These are phyloP conservation scores for Podosphaera aphanis DNA, from an alignment of 2,329 filamentous ascomycete species.

Conservation along the genomic window DNA sequence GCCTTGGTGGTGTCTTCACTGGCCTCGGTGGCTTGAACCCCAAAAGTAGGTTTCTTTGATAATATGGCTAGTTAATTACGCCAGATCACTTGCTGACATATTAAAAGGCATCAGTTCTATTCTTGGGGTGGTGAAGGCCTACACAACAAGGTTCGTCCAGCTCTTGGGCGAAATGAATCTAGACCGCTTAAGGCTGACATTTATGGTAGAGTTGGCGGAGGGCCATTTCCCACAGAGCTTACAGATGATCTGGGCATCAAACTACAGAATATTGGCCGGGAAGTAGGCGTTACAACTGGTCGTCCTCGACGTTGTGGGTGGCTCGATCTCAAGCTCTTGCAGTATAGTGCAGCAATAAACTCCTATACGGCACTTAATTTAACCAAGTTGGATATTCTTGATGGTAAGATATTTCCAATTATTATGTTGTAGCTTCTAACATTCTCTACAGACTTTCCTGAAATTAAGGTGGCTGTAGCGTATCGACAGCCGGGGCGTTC, in stretches of 20 bases:
- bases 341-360: slow-evolving; percentile 13
- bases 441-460: slow-evolving; percentile 28
- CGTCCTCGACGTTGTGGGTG: slow-evolving; percentile 35
- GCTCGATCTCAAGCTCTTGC: slow-evolving; percentile 28
- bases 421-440: background rate
- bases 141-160: slow-evolving; percentile 14
- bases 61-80: no score
- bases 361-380: slow-evolving; percentile 25
- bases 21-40: slow-evolving; percentile 33
- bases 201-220: slow-evolving; percentile 23
- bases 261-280: slow-evolving; percentile 24
- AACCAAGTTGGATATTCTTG: slow-evolving; percentile 45
- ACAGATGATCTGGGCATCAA: slow-evolving; percentile 21
- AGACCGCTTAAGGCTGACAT: background rate
- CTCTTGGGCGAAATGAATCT: background rate
- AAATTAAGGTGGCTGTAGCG: slow-evolving; percentile 49
- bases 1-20: slow-evolving; percentile 34
- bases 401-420: slow-evolving; percentile 18
- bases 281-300: slow-evolving; percentile 17
- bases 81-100: background rate
- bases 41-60: slow-evolving; percentile 18
- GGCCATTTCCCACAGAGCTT: slow-evolving; percentile 45
- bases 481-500: slow-evolving; percentile 31
- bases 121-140: slow-evolving; percentile 44
- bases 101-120: slow-evolving; percentile 25